Percentiles rank a stretch among this genome's conserved stretches.
Conservation (phyloP, 345 rosid genomes). For the Eucalyptus albens region DNA sequence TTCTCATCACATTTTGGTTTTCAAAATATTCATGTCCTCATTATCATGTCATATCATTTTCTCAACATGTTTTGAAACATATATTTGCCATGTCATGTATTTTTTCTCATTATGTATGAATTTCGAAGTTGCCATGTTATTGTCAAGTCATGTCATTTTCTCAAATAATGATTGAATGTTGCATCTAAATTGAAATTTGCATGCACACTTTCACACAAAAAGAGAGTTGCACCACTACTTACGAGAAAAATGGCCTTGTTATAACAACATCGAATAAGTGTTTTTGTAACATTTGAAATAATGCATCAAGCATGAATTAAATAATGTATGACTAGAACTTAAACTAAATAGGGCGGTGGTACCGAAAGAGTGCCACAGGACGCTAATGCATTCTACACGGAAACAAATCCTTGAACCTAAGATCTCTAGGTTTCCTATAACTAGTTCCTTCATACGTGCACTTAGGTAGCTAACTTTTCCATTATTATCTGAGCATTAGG, state of each 20-base stretch:
- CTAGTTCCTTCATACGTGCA: not conserved
- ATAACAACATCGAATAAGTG: not conserved
- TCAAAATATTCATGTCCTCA: not conserved
- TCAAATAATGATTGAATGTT: not conserved
- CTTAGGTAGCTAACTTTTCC: not conserved
- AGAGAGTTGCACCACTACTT: fast-evolving
- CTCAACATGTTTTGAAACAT: not conserved
- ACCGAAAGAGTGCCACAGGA: too few relatives aligned
- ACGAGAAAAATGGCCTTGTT: not conserved
- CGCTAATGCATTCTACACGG: too few relatives aligned
- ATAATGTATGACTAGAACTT: not conserved
- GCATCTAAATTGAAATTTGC: not conserved
- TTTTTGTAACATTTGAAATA: not conserved
- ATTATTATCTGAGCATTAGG: not conserved
- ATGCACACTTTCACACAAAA: not conserved
- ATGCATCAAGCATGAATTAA: not conserved
- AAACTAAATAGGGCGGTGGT: too few relatives aligned
- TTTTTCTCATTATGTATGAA: not conserved
- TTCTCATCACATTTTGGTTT: not conserved
- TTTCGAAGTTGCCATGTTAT: fast-evolving
- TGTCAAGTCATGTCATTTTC: not conserved
- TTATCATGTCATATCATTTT: not conserved
- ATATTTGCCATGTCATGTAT: not conserved
- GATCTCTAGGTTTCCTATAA: not conserved
- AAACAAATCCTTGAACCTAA: too few relatives aligned